A percentile compares a stretch with the other conserved stretches of the same genome.
phyloP scores from a whole-genome alignment of 2,329 filamentous ascomycete species.

The Hymenotorrendiella dingleyae region DNA sequence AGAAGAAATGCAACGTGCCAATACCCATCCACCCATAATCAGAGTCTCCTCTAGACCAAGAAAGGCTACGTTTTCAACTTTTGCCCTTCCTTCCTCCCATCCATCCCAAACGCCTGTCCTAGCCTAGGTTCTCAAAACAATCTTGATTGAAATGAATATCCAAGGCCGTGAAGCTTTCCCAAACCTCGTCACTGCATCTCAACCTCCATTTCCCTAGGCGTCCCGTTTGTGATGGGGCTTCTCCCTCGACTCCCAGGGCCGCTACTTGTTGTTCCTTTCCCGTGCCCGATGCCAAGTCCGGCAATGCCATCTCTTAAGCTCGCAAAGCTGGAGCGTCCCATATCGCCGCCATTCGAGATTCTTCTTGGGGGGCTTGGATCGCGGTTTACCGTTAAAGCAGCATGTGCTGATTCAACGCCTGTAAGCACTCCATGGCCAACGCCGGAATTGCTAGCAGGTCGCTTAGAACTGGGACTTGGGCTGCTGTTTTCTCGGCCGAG shows the following conservation, averaged over 20 bases:
- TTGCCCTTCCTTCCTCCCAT: background rate
- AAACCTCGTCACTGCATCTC: constrained; percentile 40
- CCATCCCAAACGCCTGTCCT: background rate
- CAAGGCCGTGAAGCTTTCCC: background rate
- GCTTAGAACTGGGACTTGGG: constrained; percentile 1
- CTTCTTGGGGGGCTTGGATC: constrained; percentile 16
- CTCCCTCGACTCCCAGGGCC: constrained; percentile 7
- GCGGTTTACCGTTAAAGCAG: constrained; percentile 11
- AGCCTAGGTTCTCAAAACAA: background rate
- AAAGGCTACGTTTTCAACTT: background rate
- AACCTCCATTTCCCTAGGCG: constrained; percentile 36
- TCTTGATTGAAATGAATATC: background rate
- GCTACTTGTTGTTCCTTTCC: constrained; percentile 21
- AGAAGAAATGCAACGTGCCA: background rate
- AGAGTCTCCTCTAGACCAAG: background rate
- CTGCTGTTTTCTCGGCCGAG: constrained; percentile 6
- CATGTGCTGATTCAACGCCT: constrained; percentile 24
- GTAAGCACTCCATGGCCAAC: constrained; percentile 18
- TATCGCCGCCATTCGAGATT: constrained; percentile 24
- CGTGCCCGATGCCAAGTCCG: constrained; percentile 36
- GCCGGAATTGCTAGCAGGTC: constrained; percentile 8
- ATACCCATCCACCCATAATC: background rate
- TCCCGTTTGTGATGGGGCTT: constrained; percentile 15
- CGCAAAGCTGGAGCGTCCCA: constrained; percentile 31
- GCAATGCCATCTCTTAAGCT: constrained; percentile 40